These are phyloP conservation scores for Malassezia brasiliensis DNA, from an alignment of 1,284 basidiomycete genomes.

Conservation along the genomic window DNA sequence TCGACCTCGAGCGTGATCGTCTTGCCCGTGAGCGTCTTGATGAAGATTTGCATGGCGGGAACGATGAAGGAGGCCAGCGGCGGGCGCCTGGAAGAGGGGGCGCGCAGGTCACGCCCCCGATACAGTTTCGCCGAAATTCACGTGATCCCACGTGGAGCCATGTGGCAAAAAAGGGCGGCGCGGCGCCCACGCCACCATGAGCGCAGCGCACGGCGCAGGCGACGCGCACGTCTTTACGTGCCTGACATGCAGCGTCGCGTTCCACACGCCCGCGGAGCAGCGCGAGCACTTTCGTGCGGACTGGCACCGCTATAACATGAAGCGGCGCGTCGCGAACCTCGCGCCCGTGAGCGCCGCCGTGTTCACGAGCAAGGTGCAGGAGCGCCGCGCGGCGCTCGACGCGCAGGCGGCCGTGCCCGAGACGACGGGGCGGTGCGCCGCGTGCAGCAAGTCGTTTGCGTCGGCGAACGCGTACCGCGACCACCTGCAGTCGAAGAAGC, in stretches of 20 bases:
- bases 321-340: constrained; percentile 80
- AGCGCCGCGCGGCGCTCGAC: constrained; percentile 21
- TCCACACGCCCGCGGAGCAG: constrained; percentile 73
- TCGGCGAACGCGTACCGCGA: constrained; percentile 80
- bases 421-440: constrained; percentile 1
- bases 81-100: constrained; percentile 10
- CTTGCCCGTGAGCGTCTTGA: constrained; percentile 46
- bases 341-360: constrained; percentile 69
- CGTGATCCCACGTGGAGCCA: constrained; percentile 7
- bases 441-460: constrained; percentile 70
- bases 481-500: constrained; percentile 80
- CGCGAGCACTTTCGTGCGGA: constrained; percentile 85
- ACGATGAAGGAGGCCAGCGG: constrained; percentile 3
- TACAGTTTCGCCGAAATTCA: constrained; percentile 16
- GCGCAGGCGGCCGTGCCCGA: neutral
- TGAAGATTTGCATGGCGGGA: constrained; percentile 41
- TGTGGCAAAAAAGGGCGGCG: neutral
- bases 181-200: neutral
- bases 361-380: constrained; percentile 82
- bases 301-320: constrained; percentile 96
- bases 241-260: constrained; percentile 82
- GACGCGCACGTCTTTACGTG: constrained; percentile 57
- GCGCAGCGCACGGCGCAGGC: neutral
- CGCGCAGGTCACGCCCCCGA: neutral
- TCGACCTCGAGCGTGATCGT: constrained; percentile 51